Conservation (phyloP, 2,329 filamentous ascomycete species). For the Tolypocladium endophyticum region DNA sequence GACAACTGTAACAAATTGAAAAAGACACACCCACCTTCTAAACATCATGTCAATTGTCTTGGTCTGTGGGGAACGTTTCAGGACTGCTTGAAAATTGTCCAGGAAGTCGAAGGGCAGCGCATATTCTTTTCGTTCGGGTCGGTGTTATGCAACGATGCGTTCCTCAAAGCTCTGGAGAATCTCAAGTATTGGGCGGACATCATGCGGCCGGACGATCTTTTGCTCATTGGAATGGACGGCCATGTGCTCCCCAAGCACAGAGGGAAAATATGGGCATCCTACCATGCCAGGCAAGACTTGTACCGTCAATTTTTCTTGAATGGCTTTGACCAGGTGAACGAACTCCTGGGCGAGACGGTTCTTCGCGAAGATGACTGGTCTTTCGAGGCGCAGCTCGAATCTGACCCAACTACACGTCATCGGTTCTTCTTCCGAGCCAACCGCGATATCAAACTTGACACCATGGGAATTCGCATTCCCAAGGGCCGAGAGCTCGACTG, state of each 20-base stretch:
- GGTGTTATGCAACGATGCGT: slow-evolving; percentile 30
- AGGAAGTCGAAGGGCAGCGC: slow-evolving; percentile 17
- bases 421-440: slow-evolving; percentile 28
- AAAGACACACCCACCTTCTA: slow-evolving; percentile 13
- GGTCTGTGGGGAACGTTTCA: slow-evolving; percentile 30
- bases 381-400: slow-evolving; percentile 23
- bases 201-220: slow-evolving; percentile 21
- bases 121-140: slow-evolving; percentile 31
- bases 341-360: slow-evolving; percentile 19
- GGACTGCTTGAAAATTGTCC: slow-evolving; percentile 21
- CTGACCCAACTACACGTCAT: slow-evolving; percentile 24
- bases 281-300: slow-evolving; percentile 25
- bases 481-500: slow-evolving; percentile 27
- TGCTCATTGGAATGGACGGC: slow-evolving; percentile 31
- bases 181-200: slow-evolving; percentile 24
- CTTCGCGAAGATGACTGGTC: slow-evolving; percentile 28
- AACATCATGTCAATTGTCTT: slow-evolving; percentile 20
- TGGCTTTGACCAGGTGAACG: slow-evolving; percentile 27
- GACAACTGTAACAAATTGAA: slow-evolving; percentile 22
- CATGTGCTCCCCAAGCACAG: slow-evolving; percentile 20
- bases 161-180: slow-evolving; percentile 21
- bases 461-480: slow-evolving; percentile 13
- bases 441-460: slow-evolving; percentile 17
- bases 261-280: slow-evolving; percentile 29
- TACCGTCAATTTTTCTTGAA: slow-evolving; percentile 26